Evolutionary conservation across 2,329 filamentous ascomycete genomes (phyloP).

Genomic region (Shiraia bambusicola): DNA sequence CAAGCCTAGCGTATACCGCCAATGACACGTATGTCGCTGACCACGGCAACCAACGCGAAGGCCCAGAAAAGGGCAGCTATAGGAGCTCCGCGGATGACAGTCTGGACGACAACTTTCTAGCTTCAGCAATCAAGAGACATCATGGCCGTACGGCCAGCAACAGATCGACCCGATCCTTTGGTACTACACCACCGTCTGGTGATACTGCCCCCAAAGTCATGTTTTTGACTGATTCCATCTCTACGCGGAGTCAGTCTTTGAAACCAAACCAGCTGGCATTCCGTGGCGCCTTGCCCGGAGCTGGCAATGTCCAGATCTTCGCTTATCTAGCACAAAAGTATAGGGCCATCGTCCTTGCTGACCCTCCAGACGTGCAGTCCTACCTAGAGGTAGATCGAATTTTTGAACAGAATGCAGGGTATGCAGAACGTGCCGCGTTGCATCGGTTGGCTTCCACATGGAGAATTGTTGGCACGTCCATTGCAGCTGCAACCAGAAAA

Average conservation of each 20-base stretch:
- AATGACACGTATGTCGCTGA: conserved; percentile 44
- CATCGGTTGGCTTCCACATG: conserved; percentile 60
- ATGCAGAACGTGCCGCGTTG: conserved; percentile 53
- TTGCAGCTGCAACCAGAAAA: conserved; percentile 52
- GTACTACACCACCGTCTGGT: conserved; percentile 55
- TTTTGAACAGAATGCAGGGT: conserved; percentile 57
- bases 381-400: conserved; percentile 42
- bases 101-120: conserved; percentile 58
- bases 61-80: conserved; percentile 50
- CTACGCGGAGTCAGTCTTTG: conserved; percentile 43
- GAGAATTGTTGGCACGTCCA: conserved; percentile 56
- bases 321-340: conserved; percentile 50
- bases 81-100: conserved; percentile 60
- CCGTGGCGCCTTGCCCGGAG: conserved; percentile 52
- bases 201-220: conserved; percentile 51
- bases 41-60: conserved; percentile 47
- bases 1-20: conserved; percentile 44
- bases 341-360: conserved; percentile 42
- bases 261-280: conserved; percentile 51
- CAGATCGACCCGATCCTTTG: conserved; percentile 55
- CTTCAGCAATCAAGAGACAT: conserved; percentile 50
- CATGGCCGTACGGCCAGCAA: conserved; percentile 50
- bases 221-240: conserved; percentile 54
- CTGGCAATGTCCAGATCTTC: conserved; percentile 40
- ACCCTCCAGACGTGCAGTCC: conserved; percentile 43